Evolutionary conservation across 306 rosid species (phyloP).

Genomic region (Sicyos edulis): DNA sequence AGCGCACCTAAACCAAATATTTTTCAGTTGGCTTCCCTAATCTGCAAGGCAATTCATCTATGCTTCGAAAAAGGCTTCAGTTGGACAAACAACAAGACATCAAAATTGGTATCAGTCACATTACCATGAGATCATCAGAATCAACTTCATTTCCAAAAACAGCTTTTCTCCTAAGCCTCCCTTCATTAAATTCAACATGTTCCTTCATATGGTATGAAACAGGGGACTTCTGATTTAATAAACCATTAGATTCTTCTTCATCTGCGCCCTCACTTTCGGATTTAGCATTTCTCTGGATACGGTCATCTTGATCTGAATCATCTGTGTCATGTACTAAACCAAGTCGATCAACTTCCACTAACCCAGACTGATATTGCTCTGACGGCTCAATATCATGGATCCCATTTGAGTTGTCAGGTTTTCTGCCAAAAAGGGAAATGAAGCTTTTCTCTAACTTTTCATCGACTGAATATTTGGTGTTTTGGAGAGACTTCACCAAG

Average conservation of each 20-base stretch:
- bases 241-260: constrained; percentile 33
- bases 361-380: constrained; percentile 30
- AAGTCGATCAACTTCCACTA: constrained; percentile 26
- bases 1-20: constrained; percentile 1
- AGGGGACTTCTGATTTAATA: constrained; percentile 24
- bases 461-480: constrained; percentile 63
- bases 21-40: background rate
- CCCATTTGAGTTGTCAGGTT: constrained; percentile 27
- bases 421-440: constrained; percentile 50
- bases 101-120: background rate
- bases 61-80: constrained; percentile 1
- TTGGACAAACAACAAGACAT: background rate
- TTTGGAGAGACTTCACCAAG: constrained; percentile 79
- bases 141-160: constrained; percentile 51
- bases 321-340: constrained; percentile 33
- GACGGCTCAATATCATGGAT: constrained; percentile 26
- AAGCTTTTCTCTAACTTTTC: constrained; percentile 70
- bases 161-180: constrained; percentile 69
- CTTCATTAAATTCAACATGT: constrained; percentile 59
- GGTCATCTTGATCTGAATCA: constrained; percentile 45
- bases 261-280: constrained; percentile 22
- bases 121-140: constrained; percentile 50
- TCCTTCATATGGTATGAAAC: constrained; percentile 44
- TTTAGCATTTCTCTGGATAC: constrained; percentile 19
- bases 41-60: constrained; percentile 2